phyloP scores from a whole-genome alignment of 345 rosid genomes.

The Odontarrhena argentea region DNA sequence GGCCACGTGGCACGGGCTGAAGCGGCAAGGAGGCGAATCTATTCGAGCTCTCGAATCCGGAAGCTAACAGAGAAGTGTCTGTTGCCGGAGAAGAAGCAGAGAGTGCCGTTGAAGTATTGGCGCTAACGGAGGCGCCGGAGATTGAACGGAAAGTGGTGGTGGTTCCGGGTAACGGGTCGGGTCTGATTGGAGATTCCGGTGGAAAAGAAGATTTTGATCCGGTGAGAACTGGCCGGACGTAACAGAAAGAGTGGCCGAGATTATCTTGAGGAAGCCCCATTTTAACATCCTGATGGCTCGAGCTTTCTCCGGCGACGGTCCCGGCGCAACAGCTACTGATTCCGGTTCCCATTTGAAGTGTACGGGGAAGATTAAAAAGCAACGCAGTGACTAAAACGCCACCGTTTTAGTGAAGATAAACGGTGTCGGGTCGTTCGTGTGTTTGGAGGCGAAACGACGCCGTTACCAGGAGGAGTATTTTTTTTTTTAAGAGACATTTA shows the following conservation, averaged over 20 bases:
- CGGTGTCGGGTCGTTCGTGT: slow-evolving; percentile 44
- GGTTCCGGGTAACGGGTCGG: slow-evolving; percentile 47
- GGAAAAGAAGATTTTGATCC: slow-evolving; percentile 34
- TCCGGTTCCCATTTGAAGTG: slow-evolving; percentile 66
- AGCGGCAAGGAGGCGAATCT: slow-evolving; percentile 77
- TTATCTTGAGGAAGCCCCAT: slow-evolving; percentile 46
- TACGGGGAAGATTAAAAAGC: not conserved
- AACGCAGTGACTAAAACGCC: slow-evolving; percentile 10
- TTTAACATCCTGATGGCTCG: slow-evolving; percentile 48
- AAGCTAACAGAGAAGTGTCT: slow-evolving; percentile 43
- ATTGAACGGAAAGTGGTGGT: slow-evolving; percentile 69
- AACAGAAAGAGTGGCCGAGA: slow-evolving; percentile 85
- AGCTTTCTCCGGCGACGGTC: slow-evolving; percentile 45
- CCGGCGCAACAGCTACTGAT: slow-evolving; percentile 57
- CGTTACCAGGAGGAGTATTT: not conserved
- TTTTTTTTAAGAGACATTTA: not conserved
- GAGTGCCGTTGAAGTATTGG: slow-evolving; percentile 75
- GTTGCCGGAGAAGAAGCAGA: slow-evolving; percentile 57
- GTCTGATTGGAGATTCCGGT: slow-evolving; percentile 44
- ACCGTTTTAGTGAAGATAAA: not conserved
- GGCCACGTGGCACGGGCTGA: slow-evolving; percentile 68
- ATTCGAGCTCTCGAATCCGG: slow-evolving; percentile 82
- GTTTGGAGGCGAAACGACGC: slow-evolving; percentile 6
- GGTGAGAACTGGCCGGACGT: slow-evolving; percentile 57
- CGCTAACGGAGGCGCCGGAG: slow-evolving; percentile 95